Base-by-base conservation (phyloP, 2,329 filamentous ascomycete genomes). In the Diaporthe sp. region DNA sequence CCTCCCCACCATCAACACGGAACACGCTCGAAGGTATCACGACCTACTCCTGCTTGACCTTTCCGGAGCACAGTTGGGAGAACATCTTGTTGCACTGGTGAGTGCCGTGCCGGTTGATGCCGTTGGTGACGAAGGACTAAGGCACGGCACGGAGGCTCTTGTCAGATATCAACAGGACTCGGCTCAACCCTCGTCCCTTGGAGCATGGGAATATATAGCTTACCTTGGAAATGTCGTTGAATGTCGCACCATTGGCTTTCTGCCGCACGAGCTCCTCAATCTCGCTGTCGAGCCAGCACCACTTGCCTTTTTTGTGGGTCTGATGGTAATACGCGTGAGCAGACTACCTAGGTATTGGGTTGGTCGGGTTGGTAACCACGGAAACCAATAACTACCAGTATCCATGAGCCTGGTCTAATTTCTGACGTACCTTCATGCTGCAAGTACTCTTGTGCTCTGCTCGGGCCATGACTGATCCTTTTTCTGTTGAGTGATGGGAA, bases 211-310 rank as follows among this genome's bases (percentile, higher is more conserved):
- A 55, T 4, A 42, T 28, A 28, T 15, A 17, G n/a, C 22, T 19
- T 12, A 61, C 57, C 38, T 7, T 2, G 9, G 57, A 40, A 9
- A 61, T 61, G 15, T 61, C 13, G 9, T 52, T 52, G 8, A 10
- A 52, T n/a, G 25, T 28, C 2, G 25, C 0, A 54, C 25, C n/a
- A 13, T 25, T 28, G 54, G 17, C 30, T 22, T 33, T 19, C 35
- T 40, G n/a, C 15, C 17, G 3, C 42, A 40, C 30, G 30, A 72
- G 69, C 7, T 17, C 25, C 30, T 72, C 13, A 2, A 60, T 35
- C 57, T 72, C 69, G 15, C 25, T 38, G 1, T 22, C 30, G 13
- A 38, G 25, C 69, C 69, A 64, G 42, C 69, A 72, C 42, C 69
- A 72, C 6, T 50, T 50, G 7, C 69, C 55, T 5, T 10, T 3